phyloP scores from a whole-genome alignment of 805 yeast genomes.

The Lipomyces yamanashiensis region DNA sequence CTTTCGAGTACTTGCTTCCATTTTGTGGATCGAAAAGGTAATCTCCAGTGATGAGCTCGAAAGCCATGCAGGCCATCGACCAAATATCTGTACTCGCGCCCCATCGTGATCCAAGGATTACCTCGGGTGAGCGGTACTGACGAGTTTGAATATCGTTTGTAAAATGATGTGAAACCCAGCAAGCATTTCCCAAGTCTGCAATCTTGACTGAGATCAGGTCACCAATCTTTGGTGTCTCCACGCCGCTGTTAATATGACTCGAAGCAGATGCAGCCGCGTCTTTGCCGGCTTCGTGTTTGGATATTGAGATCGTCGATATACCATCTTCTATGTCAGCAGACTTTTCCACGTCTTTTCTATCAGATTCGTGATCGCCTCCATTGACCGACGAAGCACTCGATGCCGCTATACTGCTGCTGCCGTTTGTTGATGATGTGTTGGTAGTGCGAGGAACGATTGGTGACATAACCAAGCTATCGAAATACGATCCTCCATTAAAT shows the following conservation, averaged over 20 bases:
- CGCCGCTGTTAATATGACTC: conserved; percentile 15
- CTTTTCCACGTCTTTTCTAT: conserved; percentile 5
- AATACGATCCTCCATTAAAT: conserved; percentile 34
- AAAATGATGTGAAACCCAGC: conserved; percentile 78
- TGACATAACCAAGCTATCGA: conserved; percentile 41
- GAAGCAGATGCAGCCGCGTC: conserved; percentile 35
- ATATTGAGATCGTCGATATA: conserved; percentile 32
- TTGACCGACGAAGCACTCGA: conserved; percentile 12
- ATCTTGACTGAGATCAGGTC: conserved; percentile 78
- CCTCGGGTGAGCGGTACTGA: conserved; percentile 92
- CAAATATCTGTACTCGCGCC: conserved; percentile 95
- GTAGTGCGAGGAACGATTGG: conserved; percentile 36
- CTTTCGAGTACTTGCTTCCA: conserved; percentile 68
- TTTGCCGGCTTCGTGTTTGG: conserved; percentile 8
- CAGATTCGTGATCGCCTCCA: background rate
- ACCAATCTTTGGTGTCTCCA: conserved; percentile 17
- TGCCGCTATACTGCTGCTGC: background rate
- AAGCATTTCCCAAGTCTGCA: conserved; percentile 93
- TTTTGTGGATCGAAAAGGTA: conserved; percentile 85
- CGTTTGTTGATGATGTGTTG: conserved; percentile 18
- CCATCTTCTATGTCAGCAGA: conserved; percentile 26
- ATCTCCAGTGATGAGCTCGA: conserved; percentile 93
- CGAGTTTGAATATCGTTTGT: conserved; percentile 90
- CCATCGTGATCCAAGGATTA: conserved; percentile 80
- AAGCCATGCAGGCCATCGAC: conserved; percentile 91